Evolutionary conservation across 768 basidiomycete genomes (phyloP), one percentile per base, ranked within the genome.

Genomic region (Boletellus emodensis): DNA sequence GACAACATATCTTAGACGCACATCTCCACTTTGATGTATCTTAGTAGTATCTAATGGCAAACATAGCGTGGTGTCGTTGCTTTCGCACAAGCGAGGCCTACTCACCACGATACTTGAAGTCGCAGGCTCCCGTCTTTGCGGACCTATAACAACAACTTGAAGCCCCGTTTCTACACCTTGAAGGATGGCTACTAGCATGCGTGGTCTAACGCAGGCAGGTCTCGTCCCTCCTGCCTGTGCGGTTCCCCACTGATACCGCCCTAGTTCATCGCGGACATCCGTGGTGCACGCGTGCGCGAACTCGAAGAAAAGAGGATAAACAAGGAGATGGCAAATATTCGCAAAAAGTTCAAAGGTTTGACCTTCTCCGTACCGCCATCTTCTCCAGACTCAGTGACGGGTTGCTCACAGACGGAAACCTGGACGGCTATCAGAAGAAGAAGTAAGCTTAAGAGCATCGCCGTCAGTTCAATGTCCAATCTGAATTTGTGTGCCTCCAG

Each of bases 241-340:
- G 6, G 36, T 44, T 46, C 48, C 3, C 55, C 41, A 37, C 48
- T 54, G 36, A 61, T 32, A n/a, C 26, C 17, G 24, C 41, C 22
- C 24, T 32, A 96, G 94, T 96, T 98, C 79, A 99, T 99, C 68
- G 94, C 95, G 67, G 96, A 99, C 71, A 90, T 99, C 63, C 88
- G 96, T 49, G 94, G 96, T 44, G 95, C 95, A 44, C 78, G 95
- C 51, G 94, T 98, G 18, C 83, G 95, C 48, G 96, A 99, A 69
- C 73, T 98, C 46, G 96, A 99, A 66, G 95, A 98, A 78, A 98
- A 97, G 72, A 77, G 96, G 48, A 96, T 99, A 60, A 99, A 99
- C 74, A 94, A 97, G 71, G 96, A 99, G 73, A 98, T 99, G 96
- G 96, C 96, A 1, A 97, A 99, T 62, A 99, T 99, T 55, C 79